phyloP scores from a whole-genome alignment of 139 green algal genomes.

The Penium margaritaceum region DNA sequence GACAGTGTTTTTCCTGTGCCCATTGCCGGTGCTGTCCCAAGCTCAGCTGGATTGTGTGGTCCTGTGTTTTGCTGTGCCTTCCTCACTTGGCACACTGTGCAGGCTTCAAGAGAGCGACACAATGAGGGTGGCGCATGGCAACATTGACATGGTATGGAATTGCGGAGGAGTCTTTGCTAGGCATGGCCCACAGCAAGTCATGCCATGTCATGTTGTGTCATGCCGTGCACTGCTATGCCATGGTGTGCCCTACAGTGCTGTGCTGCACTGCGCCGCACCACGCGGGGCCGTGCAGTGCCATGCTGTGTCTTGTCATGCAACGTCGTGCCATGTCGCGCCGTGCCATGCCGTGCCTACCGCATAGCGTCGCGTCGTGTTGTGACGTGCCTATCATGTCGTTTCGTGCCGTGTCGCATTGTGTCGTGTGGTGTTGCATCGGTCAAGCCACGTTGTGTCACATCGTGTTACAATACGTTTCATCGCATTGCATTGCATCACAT shows the following conservation, averaged over 20 bases:
- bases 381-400: neutral
- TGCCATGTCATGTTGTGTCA: neutral
- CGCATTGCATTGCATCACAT: too few relatives aligned
- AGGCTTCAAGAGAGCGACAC: conserved; percentile 32
- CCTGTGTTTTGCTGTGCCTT: neutral
- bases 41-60: neutral
- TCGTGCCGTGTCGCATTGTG: too few relatives aligned
- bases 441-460: too few relatives aligned
- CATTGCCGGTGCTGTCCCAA: neutral
- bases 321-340: too few relatives aligned
- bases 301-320: neutral
- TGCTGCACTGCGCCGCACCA: neutral
- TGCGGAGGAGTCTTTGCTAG: too few relatives aligned
- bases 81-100: neutral
- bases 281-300: too few relatives aligned
- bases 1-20: neutral
- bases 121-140: conserved; percentile 35
- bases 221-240: neutral
- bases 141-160: conserved; percentile 37
- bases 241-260: too few relatives aligned
- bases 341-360: neutral
- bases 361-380: neutral
- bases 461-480: too few relatives aligned
- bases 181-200: too few relatives aligned
- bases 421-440: too few relatives aligned